Conservation (phyloP, 495 filamentous ascomycete genomes). For the Daldinia loculata region DNA sequence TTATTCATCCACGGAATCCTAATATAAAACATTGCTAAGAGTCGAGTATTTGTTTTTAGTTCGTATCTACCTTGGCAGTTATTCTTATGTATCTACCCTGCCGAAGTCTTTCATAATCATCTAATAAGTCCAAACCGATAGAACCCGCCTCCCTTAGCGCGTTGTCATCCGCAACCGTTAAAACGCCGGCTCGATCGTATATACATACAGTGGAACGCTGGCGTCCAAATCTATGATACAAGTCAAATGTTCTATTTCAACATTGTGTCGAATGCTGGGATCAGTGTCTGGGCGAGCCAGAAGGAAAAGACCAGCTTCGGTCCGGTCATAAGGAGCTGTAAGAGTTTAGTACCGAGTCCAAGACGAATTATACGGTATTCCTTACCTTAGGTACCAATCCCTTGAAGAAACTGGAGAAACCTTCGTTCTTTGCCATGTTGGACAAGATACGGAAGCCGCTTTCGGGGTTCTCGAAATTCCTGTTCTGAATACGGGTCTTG, state of each 20-base stretch:
- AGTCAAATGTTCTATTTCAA: constrained; percentile 37
- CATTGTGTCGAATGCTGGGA: constrained; percentile 65
- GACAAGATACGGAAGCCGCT: constrained; percentile 88
- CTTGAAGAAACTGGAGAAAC: constrained; percentile 91
- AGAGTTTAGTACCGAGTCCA: background rate
- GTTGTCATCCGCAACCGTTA: constrained; percentile 28
- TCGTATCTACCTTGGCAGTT: constrained; percentile 19
- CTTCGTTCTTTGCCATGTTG: constrained; percentile 93
- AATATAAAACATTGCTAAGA: constrained; percentile 15
- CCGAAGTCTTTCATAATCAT: constrained; percentile 20
- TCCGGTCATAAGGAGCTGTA: constrained; percentile 90
- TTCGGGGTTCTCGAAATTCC: constrained; percentile 98
- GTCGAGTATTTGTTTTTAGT: constrained; percentile 33
- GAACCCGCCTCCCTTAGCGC: constrained; percentile 12
- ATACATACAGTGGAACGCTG: constrained; percentile 35
- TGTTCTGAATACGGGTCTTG: constrained; percentile 99
- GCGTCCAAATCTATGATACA: constrained; percentile 24
- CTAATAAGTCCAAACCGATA: constrained; percentile 32
- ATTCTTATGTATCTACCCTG: constrained; percentile 20
- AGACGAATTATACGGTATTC: background rate
- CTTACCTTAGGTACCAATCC: constrained; percentile 86
- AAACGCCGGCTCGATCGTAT: constrained; percentile 42
- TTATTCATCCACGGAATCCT: background rate
- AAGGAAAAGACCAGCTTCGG: constrained; percentile 99
- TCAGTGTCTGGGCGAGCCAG: constrained; percentile 96